Base-by-base conservation (phyloP, 2,329 filamentous ascomycete genomes). In the Ophiostoma fasciatum region DNA sequence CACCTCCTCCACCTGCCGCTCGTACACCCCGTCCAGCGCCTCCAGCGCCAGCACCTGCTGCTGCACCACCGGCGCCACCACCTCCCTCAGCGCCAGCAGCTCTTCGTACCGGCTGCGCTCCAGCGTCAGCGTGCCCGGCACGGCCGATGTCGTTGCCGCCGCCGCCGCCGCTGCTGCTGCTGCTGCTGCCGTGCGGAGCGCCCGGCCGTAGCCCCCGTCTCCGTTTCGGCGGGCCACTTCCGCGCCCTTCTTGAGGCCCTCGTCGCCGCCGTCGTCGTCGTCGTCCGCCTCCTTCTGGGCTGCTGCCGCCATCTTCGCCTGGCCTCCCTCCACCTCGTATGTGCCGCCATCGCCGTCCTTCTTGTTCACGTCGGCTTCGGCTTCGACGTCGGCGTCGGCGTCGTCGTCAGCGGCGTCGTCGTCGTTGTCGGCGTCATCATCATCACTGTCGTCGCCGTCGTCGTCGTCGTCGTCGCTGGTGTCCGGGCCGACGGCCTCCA, bases 1-100 rank as follows among this genome's bases (percentile, higher is more conserved):
- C 4, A 90, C 59, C 23, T 77, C 69, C 14, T 78, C 66, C 36
- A 75, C 68, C 43, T 84, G 77, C 14, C 63, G 60, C 21, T 68
- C 67, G 35, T 78, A 75, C 28, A 66, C 61, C 11, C 67, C 60
- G 39, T 85, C 74, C 7, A 92, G 62, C 5, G 56, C 47, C 19
- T 70, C 62, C 8, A 85, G 62, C 5, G 58, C 54, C 17, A 56
- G 50, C 13, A 87, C 55, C 46, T 76, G 74, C 3, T 58, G 49
- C 21, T 63, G 55, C 1, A 77, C 76, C 76, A 77, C 84, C 0
- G 69, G 64, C 12, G 63, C 64, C 26, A 81, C 58, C 19, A 62
- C 56, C 14, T 58, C 54, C 37, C 66, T 63, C 12, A 83, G 58
- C 10, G 55, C 47, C 4, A 62, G 56, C 28, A 82, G 62, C 20